Percentiles rank a stretch among this genome's conserved stretches.
These are phyloP conservation scores for Lagenaria siceraria DNA, from an alignment of 306 rosid genomes.

Conservation along the genomic window DNA sequence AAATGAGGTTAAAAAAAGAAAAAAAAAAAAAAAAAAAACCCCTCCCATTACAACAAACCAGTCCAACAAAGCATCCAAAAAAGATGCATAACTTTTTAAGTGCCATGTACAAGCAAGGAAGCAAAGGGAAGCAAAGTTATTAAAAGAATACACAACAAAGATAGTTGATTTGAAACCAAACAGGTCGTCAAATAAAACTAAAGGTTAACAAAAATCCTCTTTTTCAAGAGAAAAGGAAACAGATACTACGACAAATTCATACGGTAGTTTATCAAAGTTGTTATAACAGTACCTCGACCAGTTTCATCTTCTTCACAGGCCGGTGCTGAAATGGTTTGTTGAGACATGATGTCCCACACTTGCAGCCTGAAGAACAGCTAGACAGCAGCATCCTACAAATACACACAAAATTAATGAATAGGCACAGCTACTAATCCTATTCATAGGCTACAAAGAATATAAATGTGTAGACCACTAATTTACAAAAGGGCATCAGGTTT, in stretches of 20 bases:
- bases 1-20: too few relatives aligned
- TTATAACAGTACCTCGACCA: constrained; percentile 48
- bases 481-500: neutral
- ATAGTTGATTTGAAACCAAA: neutral
- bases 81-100: neutral
- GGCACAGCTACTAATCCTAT: too few relatives aligned
- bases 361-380: constrained; percentile 87
- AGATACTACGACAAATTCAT: neutral
- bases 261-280: neutral
- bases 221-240: neutral
- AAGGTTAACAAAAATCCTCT: neutral
- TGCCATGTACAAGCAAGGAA: neutral
- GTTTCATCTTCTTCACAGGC: constrained; percentile 71
- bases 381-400: constrained; percentile 74
- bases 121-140: neutral
- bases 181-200: neutral
- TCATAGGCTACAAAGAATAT: neutral
- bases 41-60: neutral
- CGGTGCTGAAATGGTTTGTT: constrained; percentile 84
- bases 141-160: neutral
- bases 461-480: neutral
- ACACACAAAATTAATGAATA: constrained; percentile 2
- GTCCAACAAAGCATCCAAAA: neutral
- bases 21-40: too few relatives aligned
- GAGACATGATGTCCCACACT: constrained; percentile 71